Base-by-base conservation (phyloP, 805 yeast genomes). In the Naumovozyma baii region DNA sequence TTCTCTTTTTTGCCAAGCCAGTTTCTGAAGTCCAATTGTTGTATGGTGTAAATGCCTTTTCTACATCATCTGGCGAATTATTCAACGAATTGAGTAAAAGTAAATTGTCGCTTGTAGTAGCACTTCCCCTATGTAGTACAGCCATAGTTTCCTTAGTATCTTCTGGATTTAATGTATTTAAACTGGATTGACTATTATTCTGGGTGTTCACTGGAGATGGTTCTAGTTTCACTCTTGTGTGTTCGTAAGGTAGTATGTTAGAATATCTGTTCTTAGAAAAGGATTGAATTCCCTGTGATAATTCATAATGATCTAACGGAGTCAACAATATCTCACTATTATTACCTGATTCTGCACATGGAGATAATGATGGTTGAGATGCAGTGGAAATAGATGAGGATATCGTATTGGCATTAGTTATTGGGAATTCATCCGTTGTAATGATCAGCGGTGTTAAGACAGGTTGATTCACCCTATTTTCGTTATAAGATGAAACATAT, bases 241-340 rank as follows among this genome's bases (percentile, higher is more conserved):
- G 90, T 53, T 83, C 94, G 59, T 76, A 87, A 4, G 94, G 87
- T 49, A 83, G 74, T 36, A 87, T 83, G 59, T 88, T 92, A 47
- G 83, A 79, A 66, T 87, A 87, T 46, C 96, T 65, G 59, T 87
- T 86, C 55, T 86, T 86, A 39, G 73, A 63, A 31, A 88, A 86
- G 17, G 77, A 73, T 56, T 83, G 90, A 31, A 86, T 76, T 1
- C 94, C 95, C 14, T 81, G 71, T 17, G 80, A 71, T 33, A 83
- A 71, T 36, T 52, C 56, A 37, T 60, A 60, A 38, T 48, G 44
- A 39, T 56, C 56, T 46, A 55, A 45, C 7, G 62, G 63, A 3
- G 63, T 58, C 29, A 50, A 16, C 17, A 55, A 31, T 2, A 43
- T 38, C 12, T 52, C 56, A 14, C 48, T 48, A 5, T 34, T 14